Evolutionary conservation across 2,329 filamentous ascomycete genomes (phyloP).

Genomic region (Berkeleyomyces rouxiae): DNA sequence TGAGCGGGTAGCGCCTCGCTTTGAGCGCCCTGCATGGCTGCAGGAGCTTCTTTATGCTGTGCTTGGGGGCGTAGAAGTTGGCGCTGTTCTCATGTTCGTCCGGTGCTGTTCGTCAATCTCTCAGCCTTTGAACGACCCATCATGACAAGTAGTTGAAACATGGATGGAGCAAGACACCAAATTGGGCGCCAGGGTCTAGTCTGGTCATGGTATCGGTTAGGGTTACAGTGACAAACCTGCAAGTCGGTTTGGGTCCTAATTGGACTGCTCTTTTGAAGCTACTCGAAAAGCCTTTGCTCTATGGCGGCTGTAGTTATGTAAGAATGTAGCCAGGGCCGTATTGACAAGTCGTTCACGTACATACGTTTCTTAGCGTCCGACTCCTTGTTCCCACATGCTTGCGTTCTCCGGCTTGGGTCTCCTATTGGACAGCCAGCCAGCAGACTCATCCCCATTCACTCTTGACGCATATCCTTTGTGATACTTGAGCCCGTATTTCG

Average conservation of each 20-base stretch:
- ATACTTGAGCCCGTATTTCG: neutral
- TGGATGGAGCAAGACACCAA: neutral
- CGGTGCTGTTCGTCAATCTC: neutral
- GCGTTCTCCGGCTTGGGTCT: neutral
- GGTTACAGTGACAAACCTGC: neutral
- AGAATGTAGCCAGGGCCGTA: no score
- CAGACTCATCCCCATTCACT: neutral
- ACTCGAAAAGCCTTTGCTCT: neutral
- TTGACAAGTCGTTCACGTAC: neutral
- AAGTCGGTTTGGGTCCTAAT: neutral
- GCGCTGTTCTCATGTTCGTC: neutral
- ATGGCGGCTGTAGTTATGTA: no score
- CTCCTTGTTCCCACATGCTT: no score
- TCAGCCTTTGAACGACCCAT: neutral
- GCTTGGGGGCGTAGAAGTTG: neutral
- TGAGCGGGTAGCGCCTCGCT: neutral
- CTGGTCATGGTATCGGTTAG: neutral
- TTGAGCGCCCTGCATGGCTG: neutral
- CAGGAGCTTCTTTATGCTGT: neutral
- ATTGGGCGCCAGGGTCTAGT: neutral
- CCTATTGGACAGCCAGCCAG: neutral
- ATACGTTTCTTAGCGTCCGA: neutral
- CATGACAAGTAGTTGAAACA: neutral
- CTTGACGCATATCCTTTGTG: neutral
- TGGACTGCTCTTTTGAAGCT: no score